These are phyloP conservation scores for Suillus placidus DNA, from an alignment of 768 basidiomycete genomes.

Conservation along the genomic window DNA sequence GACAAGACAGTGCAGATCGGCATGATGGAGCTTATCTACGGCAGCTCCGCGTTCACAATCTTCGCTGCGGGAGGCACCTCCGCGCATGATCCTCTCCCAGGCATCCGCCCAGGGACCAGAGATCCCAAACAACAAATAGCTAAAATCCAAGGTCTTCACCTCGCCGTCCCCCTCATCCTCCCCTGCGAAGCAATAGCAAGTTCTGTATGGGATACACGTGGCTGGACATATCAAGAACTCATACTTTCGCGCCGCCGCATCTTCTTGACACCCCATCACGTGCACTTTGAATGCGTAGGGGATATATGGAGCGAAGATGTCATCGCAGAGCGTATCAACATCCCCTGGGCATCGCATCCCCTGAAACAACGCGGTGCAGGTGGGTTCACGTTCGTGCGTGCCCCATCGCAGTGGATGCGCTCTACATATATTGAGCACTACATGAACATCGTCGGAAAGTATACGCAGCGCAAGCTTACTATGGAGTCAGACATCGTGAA, in stretches of 20 bases:
- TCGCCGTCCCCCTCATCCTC: constrained; percentile 23
- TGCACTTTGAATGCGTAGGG: constrained; percentile 25
- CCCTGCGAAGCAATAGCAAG: constrained; percentile 10
- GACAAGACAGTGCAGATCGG: constrained; percentile 10
- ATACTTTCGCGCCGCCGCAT: constrained; percentile 25
- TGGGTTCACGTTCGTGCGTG: not conserved
- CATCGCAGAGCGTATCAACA: constrained; percentile 17
- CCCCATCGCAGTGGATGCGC: not conserved
- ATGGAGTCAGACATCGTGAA: not conserved
- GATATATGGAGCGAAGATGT: constrained; percentile 29
- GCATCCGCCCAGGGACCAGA: constrained; percentile 18
- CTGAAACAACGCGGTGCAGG: not conserved
- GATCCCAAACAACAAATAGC: constrained; percentile 18
- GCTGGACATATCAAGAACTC: constrained; percentile 28
- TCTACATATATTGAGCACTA: not conserved
- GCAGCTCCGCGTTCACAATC: constrained; percentile 6
- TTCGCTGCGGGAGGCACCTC: constrained; percentile 7
- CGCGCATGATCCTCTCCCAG: constrained; percentile 8
- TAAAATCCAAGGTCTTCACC: constrained; percentile 24
- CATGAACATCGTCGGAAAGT: not conserved
- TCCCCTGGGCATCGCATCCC: not conserved
- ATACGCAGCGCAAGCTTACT: not conserved
- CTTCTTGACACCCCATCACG: constrained; percentile 23
- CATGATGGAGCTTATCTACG: constrained; percentile 13
- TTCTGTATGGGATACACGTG: constrained; percentile 22